Base-by-base conservation (phyloP, 768 basidiomycete genomes). In the Rubroboletus satanas region DNA sequence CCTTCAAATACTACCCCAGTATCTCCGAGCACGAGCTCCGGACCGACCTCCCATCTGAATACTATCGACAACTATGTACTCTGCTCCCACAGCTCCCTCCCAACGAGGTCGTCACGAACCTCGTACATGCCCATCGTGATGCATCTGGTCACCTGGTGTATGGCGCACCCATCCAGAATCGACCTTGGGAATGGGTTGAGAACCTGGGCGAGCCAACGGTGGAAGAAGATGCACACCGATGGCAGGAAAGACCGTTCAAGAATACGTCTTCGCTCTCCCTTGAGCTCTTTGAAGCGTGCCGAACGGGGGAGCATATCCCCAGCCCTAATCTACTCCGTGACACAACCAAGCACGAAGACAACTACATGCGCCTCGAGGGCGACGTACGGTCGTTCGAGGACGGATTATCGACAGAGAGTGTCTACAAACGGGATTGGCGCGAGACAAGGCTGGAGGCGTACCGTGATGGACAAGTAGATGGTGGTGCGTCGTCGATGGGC, bases 131-230 rank as follows among this genome's bases (percentile, higher is more conserved):
- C 4, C 77, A 83, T 55, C 78, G 77, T 28, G 87, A 90, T 58
- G 48, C 71, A 2, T 72, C 71, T 12, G 87, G 86, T 0, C 74
- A 77, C 17, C 55, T 82, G 5, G 64, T 82, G 3, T 73, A 75
- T 55, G 77, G 79, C 18, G 64, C 71, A 5, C 77, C 80, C 2
- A 85, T 91, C 17, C 74, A 81, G 53, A 88, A 90, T 69, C 80
- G 83, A 32, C 88, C 90, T 4, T 93, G 90, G 90, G 90, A 93
- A 67, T 92, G 90, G 89, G 82, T 85, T 7, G 90, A 93, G 68
- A 82, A 86, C 64, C 63, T 91, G 4, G 88, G 88, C 9, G 62
- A 73, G 11, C 59, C 74, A 4, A 79, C 42, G 0, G 32, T 80
- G 28, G 66, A 75, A 10, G 78, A 75, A 31, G 78, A 79, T 10